These are phyloP conservation scores for Chloranthus sessilifolius DNA, from an alignment of 164 flowering plant species.

Conservation along the genomic window DNA sequence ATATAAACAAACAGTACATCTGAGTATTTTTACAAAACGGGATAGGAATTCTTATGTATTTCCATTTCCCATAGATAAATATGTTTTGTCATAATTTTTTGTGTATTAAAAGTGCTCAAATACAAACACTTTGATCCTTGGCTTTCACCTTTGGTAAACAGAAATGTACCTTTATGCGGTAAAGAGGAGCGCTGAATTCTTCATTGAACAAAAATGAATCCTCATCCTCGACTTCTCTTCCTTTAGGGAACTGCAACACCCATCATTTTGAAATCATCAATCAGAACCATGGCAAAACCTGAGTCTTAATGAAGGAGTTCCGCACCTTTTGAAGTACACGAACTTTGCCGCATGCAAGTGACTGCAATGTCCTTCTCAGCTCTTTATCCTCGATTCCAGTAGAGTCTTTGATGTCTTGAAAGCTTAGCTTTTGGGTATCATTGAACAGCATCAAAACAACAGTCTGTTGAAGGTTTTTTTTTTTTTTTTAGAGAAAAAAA, in stretches of 20 bases:
- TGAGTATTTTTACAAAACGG: no score
- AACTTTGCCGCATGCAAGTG: constrained; percentile 90
- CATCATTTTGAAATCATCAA: background rate
- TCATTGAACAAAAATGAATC: constrained; percentile 81
- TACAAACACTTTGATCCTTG: no score
- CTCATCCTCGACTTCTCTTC: constrained; percentile 79
- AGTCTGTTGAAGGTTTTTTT: constrained; percentile 63
- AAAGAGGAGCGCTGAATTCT: constrained; percentile 74
- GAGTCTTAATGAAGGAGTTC: background rate
- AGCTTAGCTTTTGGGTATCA: constrained; percentile 68
- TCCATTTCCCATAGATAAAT: no score
- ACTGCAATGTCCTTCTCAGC: constrained; percentile 80
- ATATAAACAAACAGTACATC: no score
- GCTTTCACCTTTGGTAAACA: background rate
- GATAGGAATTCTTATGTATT: no score
- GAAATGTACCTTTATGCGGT: constrained; percentile 67
- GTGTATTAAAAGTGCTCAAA: no score
- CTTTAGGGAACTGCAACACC: constrained; percentile 66
- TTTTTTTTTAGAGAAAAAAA: no score
- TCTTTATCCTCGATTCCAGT: constrained; percentile 91
- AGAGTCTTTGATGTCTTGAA: constrained; percentile 78
- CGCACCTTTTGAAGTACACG: constrained; percentile 82
- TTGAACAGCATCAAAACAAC: constrained; percentile 88
- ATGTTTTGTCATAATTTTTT: no score
- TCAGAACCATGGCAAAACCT: background rate